Evolutionary conservation across 495 filamentous ascomycete species (phyloP).

Genomic region (Trichoderma orchidacearum): DNA sequence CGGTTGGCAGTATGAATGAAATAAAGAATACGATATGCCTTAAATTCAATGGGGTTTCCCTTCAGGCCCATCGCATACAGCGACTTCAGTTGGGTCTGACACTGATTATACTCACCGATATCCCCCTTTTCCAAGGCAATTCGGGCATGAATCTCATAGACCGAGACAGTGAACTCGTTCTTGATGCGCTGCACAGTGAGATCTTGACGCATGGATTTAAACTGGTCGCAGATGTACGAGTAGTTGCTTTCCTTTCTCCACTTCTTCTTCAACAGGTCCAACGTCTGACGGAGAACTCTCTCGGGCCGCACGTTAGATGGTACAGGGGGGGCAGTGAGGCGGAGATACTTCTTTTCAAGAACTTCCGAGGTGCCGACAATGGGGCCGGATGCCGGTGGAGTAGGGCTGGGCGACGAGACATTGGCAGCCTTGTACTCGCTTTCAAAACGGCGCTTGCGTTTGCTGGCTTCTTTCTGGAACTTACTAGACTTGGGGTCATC

Average conservation of each 20-base stretch:
- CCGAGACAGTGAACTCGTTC: slow-evolving; percentile 85
- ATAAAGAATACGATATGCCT: slow-evolving; percentile 99
- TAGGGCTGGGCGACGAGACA: slow-evolving; percentile 46
- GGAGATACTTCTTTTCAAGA: slow-evolving; percentile 91
- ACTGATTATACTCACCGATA: slow-evolving; percentile 99
- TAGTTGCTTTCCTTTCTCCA: slow-evolving; percentile 94
- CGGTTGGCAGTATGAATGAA: slow-evolving; percentile 98
- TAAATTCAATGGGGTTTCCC: slow-evolving; percentile 89
- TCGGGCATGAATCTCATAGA: slow-evolving; percentile 95
- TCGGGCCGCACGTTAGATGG: slow-evolving; percentile 81
- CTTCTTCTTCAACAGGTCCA: slow-evolving; percentile 83
- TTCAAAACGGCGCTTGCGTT: slow-evolving; percentile 78
- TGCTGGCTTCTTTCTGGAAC: slow-evolving; percentile 76
- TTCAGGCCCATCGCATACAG: slow-evolving; percentile 76
- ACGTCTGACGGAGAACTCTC: slow-evolving; percentile 60
- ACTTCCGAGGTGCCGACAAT: slow-evolving; percentile 71
- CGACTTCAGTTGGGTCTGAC: slow-evolving; percentile 89
- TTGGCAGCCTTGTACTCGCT: slow-evolving; percentile 43
- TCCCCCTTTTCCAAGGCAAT: slow-evolving; percentile 98
- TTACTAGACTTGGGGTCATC: slow-evolving; percentile 55
- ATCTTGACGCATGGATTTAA: slow-evolving; percentile 97
- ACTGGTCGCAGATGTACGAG: slow-evolving; percentile 94
- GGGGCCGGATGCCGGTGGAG: slow-evolving; percentile 50
- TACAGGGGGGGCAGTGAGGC: slow-evolving; percentile 78
- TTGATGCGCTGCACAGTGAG: slow-evolving; percentile 95